phyloP scores from a whole-genome alignment of 73 alveolate genomes.

The Tetrahymena borealis region DNA sequence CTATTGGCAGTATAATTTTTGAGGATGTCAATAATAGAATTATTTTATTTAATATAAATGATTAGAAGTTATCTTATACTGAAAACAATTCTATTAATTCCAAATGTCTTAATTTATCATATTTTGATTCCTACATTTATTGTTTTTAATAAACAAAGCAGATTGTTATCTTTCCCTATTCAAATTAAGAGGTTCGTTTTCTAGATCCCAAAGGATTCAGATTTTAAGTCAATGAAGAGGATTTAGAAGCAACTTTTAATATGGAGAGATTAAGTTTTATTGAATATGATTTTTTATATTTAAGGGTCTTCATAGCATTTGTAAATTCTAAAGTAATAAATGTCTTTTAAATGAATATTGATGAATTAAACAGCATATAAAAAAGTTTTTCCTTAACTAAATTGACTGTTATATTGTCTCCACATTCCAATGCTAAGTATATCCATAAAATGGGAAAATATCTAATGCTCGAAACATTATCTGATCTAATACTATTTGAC shows the following conservation, averaged over 20 bases:
- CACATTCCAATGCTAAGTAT: background rate
- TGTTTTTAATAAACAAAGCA: background rate
- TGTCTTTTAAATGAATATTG: background rate
- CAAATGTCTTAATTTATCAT: background rate
- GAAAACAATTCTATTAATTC: background rate
- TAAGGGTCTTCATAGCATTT: background rate
- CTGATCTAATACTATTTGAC: background rate
- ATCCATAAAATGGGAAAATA: background rate
- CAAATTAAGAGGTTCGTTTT: background rate
- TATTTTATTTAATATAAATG: background rate
- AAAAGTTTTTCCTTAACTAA: background rate
- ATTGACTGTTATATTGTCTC: background rate
- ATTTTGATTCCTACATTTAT: background rate
- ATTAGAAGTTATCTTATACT: background rate
- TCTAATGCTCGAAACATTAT: background rate
- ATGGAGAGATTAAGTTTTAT: background rate
- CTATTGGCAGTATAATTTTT: background rate
- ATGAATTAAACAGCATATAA: background rate
- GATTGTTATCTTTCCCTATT: background rate
- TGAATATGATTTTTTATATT: background rate
- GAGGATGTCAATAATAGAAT: background rate
- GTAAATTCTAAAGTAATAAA: background rate
- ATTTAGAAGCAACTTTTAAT: background rate
- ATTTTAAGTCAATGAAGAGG: background rate
- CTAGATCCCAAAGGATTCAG: background rate